A percentile compares a stretch with the other conserved stretches of the same genome.
These are phyloP conservation scores for Curvularia spicifera DNA, from an alignment of 2,329 filamentous ascomycete genomes.

Conservation along the genomic window DNA sequence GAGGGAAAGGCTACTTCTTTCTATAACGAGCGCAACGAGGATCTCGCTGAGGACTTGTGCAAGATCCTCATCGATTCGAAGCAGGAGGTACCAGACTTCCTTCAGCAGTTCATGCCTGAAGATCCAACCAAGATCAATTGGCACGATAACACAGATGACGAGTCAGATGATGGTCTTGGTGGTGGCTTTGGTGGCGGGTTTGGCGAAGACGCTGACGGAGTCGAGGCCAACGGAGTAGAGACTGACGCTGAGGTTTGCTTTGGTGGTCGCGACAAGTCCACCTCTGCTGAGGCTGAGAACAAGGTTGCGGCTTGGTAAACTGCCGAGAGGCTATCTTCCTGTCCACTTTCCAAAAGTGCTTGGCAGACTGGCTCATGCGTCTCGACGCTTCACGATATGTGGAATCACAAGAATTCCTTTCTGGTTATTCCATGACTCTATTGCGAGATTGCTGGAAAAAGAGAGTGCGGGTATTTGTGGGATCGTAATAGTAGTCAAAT, in stretches of 20 bases:
- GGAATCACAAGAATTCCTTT: slow-evolving; percentile 7
- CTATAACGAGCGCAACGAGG: slow-evolving; percentile 78
- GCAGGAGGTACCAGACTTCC: slow-evolving; percentile 82
- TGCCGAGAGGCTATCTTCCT: not conserved
- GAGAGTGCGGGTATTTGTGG: slow-evolving; percentile 16
- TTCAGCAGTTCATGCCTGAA: slow-evolving; percentile 68
- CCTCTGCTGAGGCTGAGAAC: slow-evolving; percentile 24
- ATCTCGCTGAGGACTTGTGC: slow-evolving; percentile 74
- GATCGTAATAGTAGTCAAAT: slow-evolving; percentile 15
- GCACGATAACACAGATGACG: slow-evolving; percentile 58
- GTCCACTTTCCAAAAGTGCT: slow-evolving; percentile 3
- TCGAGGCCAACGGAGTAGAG: slow-evolving; percentile 15
- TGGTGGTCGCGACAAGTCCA: slow-evolving; percentile 22
- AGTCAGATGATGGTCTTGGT: slow-evolving; percentile 37
- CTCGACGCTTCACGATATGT: slow-evolving; percentile 2
- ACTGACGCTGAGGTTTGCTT: slow-evolving; percentile 8
- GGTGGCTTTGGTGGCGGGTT: slow-evolving; percentile 10
- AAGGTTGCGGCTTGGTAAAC: slow-evolving; percentile 41
- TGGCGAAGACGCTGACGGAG: slow-evolving; percentile 19
- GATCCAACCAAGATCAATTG: slow-evolving; percentile 58
- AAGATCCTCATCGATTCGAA: slow-evolving; percentile 81
- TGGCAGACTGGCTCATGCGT: not conserved
- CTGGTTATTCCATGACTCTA: slow-evolving; percentile 14
- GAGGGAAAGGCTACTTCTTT: slow-evolving; percentile 86
- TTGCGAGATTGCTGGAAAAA: slow-evolving; percentile 12